These are phyloP conservation scores for Cymbopogon flexuosus DNA, from an alignment of 202 grass and related monocot species.

Conservation along the genomic window DNA sequence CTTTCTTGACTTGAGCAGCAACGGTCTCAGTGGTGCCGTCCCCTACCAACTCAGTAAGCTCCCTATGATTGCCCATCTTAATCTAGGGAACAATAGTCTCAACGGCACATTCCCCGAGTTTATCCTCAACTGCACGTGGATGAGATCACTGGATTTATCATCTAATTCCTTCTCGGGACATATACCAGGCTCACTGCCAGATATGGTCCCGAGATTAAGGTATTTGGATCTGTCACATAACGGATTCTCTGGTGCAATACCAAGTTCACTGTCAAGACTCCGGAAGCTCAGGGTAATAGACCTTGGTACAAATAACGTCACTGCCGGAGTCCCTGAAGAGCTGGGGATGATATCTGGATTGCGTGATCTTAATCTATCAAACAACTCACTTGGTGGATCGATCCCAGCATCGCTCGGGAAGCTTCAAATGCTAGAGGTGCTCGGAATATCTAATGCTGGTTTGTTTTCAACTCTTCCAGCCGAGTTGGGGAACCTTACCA, in stretches of 20 bases:
- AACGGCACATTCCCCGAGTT: background rate
- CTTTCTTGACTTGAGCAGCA: background rate
- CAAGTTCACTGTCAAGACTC: background rate
- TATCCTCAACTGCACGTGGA: background rate
- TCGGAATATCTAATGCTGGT: background rate
- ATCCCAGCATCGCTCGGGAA: conserved; percentile 10
- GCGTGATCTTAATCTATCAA: rapidly evolving
- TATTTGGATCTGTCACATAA: background rate
- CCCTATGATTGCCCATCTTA: background rate
- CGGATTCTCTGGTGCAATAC: background rate
- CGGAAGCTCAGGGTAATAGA: background rate
- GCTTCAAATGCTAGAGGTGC: background rate
- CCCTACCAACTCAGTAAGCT: conserved; percentile 18
- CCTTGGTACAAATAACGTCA: conserved; percentile 21
- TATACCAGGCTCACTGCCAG: background rate
- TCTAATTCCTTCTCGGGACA: background rate
- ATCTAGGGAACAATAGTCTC: background rate
- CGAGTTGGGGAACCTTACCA: background rate
- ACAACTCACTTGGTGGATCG: background rate
- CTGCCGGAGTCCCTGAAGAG: conserved; percentile 27
- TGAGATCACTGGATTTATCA: background rate
- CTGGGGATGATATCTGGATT: conserved; percentile 2
- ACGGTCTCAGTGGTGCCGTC: background rate
- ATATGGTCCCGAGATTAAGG: background rate
- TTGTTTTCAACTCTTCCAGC: conserved; percentile 13